These are phyloP conservation scores for Penicillium sp. DNA, from an alignment of 2,329 filamentous ascomycete species.

Conservation along the genomic window DNA sequence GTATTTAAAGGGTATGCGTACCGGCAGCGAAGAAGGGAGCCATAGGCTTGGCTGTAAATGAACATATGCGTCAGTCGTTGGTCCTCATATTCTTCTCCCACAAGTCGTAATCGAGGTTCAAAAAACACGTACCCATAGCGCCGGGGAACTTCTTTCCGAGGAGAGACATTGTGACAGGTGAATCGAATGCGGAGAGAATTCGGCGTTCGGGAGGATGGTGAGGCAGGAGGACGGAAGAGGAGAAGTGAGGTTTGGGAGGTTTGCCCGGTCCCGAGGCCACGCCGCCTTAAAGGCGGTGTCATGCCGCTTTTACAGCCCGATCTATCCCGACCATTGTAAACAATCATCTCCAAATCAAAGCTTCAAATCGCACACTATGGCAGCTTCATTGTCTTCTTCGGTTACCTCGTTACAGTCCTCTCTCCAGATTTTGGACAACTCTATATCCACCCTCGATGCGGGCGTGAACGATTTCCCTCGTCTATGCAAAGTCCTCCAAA, in stretches of 20 bases:
- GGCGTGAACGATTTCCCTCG: conserved; percentile 64
- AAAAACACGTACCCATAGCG: conserved; percentile 65
- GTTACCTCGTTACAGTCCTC: conserved; percentile 61
- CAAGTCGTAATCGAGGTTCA: conserved; percentile 6
- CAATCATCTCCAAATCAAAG: conserved; percentile 17
- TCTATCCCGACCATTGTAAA: conserved; percentile 26
- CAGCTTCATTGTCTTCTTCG: conserved; percentile 55
- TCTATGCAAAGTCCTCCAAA: conserved; percentile 61
- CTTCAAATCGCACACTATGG: conserved; percentile 28
- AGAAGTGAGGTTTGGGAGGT: conserved; percentile 39
- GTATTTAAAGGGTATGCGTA: conserved; percentile 53
- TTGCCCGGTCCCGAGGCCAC: conserved; percentile 32
- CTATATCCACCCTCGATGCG: conserved; percentile 60
- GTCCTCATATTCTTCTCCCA: conserved; percentile 11
- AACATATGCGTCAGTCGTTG: conserved; percentile 30
- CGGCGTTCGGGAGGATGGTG: conserved; percentile 28
- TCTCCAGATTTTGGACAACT: conserved; percentile 61
- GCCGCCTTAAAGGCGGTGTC: conserved; percentile 24
- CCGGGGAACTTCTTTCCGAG: conserved; percentile 82
- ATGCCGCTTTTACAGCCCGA: conserved; percentile 34
- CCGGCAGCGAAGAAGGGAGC: conserved; percentile 91
- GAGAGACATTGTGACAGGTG: conserved; percentile 66
- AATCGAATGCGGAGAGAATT: conserved; percentile 29
- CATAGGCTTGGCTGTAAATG: conserved; percentile 74
- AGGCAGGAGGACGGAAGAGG: conserved; percentile 31